Evolutionary conservation across 164 flowering plant genomes (phyloP).

Genomic region (Kingdonia uniflora): DNA sequence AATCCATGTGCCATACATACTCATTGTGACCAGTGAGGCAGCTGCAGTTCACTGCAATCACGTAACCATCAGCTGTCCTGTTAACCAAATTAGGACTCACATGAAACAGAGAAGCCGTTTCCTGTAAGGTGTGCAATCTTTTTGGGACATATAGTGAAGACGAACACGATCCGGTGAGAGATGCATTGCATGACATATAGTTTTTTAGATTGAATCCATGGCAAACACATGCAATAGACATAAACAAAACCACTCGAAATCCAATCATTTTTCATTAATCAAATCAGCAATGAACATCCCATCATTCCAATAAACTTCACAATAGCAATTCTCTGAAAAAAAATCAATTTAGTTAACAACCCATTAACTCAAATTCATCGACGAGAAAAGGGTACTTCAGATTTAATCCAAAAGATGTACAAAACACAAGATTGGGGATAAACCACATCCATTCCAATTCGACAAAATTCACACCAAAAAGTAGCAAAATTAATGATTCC

Average conservation of each 20-base stretch:
- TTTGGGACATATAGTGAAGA: conserved; percentile 20
- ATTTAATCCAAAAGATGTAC: too few species aligned
- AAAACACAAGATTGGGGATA: too few species aligned
- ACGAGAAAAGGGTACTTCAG: too few species aligned
- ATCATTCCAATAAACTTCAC: too few species aligned
- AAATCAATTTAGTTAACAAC: neutral
- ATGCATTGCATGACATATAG: conserved; percentile 14
- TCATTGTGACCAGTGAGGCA: conserved; percentile 15
- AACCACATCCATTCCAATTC: too few species aligned
- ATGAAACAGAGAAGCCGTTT: conserved; percentile 19
- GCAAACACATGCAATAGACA: conserved; percentile 1
- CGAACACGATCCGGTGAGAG: conserved; percentile 15
- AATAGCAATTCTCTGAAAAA: too few species aligned
- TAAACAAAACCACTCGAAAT: conserved; percentile 2
- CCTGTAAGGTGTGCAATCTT: conserved; percentile 10
- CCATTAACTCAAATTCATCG: too few species aligned
- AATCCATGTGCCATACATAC: conserved; percentile 18
- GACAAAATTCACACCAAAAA: too few species aligned
- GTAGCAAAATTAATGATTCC: too few species aligned
- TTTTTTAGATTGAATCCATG: conserved; percentile 3
- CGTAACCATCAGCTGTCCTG: conserved; percentile 19
- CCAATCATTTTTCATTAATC: conserved; percentile 6
- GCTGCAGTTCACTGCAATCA: conserved; percentile 22
- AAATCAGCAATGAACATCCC: too few species aligned
- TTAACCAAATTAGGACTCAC: conserved; percentile 12